Base-by-base conservation (phyloP, 2,329 filamentous ascomycete genomes). In the Diplocarpon rosae region DNA sequence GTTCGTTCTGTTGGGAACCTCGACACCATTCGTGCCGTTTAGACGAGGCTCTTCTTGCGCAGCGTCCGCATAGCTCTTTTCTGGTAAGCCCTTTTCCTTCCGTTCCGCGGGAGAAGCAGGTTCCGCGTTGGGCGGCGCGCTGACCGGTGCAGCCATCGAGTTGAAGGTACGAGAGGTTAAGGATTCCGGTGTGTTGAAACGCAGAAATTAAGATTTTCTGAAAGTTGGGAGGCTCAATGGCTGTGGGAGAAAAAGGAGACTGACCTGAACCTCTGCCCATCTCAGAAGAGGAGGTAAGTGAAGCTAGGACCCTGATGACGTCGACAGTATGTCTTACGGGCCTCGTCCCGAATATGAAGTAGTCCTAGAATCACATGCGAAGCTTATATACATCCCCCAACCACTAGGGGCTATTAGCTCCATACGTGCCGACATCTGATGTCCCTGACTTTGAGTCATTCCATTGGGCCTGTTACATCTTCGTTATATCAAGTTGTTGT, bases 31-130 rank as follows among this genome's bases (percentile, higher is more conserved):
- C 8, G 30, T 37, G 16, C 36, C 47, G 17, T 45, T 37, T n/a
- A 37, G 24, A 6, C 41, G 46, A 37, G 50, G 36, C 14, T 47
- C 46, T 39, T 57, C 50, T 42, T 61, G 54, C 4, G 53, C 57
- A 27, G 56, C 65, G 51, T 62, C 62, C 37, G 61, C 63, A 45
- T 66, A 67, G 20, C 62, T 65, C 49, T 66, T 69, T 12, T 52
- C 66, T 32, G 60, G 55, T 8, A 64, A 56, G 34, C 61, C 44
- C 24, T 59, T 47, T 43, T 60, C 55, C 47, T 59, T 50, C 45
- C 60, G 60, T 33, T 60, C 61, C 40, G 57, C 51, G 11, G 60
- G 56, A 11, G 53, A 32, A 20, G 62, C 56, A 24, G 63, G 60
- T 48, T 64, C 61, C 6, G 57, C 33, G 42, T 52, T 56, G 31